These are phyloP conservation scores for Yarrowia sp. DNA, from an alignment of 805 yeast species.

Conservation along the genomic window DNA sequence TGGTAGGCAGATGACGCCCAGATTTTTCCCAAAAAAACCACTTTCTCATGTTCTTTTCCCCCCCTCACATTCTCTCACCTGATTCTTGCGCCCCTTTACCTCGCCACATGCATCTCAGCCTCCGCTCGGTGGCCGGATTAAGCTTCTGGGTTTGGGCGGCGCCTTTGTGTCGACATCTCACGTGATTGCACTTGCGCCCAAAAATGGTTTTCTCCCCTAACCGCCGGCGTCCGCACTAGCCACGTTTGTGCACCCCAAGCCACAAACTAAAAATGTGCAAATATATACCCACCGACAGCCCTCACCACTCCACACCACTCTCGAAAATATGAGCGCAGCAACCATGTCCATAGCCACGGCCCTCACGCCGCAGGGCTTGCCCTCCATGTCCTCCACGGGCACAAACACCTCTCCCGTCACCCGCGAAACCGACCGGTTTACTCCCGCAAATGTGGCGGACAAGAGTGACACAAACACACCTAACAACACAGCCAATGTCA, in stretches of 20 bases:
- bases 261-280: conserved; percentile 33
- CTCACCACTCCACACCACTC: neutral
- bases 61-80: neutral
- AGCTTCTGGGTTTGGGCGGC: neutral
- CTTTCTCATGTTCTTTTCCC: neutral
- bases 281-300: conserved; percentile 27
- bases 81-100: conserved; percentile 20
- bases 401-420: conserved; percentile 35
- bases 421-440: conserved; percentile 7
- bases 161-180: conserved; percentile 39
- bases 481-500: neutral
- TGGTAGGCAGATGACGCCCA: no score
- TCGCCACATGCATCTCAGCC: conserved; percentile 37
- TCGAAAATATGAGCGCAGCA: conserved; percentile 18
- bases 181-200: conserved; percentile 30
- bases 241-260: conserved; percentile 26
- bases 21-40: neutral
- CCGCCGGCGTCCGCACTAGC: conserved; percentile 12
- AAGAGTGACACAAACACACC: no score
- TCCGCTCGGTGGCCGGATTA: neutral
- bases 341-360: conserved; percentile 39
- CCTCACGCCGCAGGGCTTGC: conserved; percentile 33
- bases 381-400: conserved; percentile 26
- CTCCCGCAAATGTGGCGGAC: conserved; percentile 4
- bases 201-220: neutral